These are phyloP conservation scores for Cokeromyces recurvatus DNA, from an alignment of 371 early-diverging fungal species.

Conservation along the genomic window DNA sequence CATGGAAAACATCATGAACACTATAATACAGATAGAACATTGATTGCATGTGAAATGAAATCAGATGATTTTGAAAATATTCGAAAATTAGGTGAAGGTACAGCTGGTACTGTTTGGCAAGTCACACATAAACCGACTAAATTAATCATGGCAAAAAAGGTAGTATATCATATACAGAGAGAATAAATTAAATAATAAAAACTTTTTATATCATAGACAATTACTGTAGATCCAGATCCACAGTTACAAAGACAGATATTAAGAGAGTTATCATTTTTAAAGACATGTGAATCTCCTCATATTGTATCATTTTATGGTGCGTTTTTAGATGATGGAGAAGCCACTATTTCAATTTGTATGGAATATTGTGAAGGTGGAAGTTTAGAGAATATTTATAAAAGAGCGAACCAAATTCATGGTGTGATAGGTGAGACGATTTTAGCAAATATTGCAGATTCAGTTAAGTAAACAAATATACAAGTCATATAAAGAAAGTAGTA, in stretches of 20 bases:
- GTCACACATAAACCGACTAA: constrained; percentile 74
- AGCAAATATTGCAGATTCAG: constrained; percentile 75
- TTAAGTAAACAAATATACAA: constrained; percentile 25
- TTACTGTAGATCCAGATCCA: constrained; percentile 63
- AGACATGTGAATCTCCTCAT: constrained; percentile 83
- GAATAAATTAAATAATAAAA: neutral
- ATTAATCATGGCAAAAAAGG: constrained; percentile 91
- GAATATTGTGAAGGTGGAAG: constrained; percentile 90
- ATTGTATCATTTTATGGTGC: constrained; percentile 95
- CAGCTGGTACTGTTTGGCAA: constrained; percentile 89
- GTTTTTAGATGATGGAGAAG: constrained; percentile 81
- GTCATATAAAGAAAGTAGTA: too few species aligned
- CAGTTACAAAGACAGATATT: constrained; percentile 77
- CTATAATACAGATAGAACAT: constrained; percentile 9
- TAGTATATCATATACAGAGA: constrained; percentile 12
- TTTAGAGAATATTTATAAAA: constrained; percentile 75
- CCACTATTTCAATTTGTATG: constrained; percentile 88
- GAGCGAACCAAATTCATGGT: constrained; percentile 53
- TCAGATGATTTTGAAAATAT: constrained; percentile 59
- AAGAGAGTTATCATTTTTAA: constrained; percentile 84
- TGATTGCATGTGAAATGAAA: constrained; percentile 23
- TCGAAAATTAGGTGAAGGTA: constrained; percentile 85
- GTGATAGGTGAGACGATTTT: constrained; percentile 76
- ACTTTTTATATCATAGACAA: constrained; percentile 33
- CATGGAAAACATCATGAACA: constrained; percentile 16